Conservation (phyloP, 73 alveolate species). For the Paramecium caudatum region DNA sequence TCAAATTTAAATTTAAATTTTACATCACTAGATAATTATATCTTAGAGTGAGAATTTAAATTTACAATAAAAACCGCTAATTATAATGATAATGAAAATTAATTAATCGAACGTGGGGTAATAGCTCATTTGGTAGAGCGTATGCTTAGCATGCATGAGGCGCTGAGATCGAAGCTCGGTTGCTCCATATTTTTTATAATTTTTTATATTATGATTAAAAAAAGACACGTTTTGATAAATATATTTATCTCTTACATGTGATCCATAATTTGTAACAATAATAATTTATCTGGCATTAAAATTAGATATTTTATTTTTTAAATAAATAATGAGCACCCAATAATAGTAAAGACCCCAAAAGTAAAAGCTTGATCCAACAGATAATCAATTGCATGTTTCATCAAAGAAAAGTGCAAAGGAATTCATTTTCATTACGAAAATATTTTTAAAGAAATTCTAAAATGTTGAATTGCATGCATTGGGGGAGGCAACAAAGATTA, state of each 20-base stretch:
- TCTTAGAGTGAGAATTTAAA: no score
- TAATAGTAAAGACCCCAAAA: slow-evolving; percentile 18
- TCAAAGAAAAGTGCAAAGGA: slow-evolving; percentile 57
- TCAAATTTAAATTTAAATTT: no score
- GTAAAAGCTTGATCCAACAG: slow-evolving; percentile 52
- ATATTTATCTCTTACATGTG: no score
- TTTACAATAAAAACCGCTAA: no score
- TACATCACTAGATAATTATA: no score
- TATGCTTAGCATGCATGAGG: slow-evolving; percentile 74
- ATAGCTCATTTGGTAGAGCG: slow-evolving; percentile 74
- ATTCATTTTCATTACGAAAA: slow-evolving; percentile 62
- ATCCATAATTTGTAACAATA: background rate
- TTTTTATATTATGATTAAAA: background rate
- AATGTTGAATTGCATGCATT: slow-evolving; percentile 62
- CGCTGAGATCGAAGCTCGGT: slow-evolving; percentile 75
- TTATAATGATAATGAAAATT: background rate
- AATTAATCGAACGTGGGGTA: slow-evolving; percentile 46
- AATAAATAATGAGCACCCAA: slow-evolving; percentile 48
- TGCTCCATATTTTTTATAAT: slow-evolving; percentile 64
- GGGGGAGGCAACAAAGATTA: slow-evolving; percentile 60
- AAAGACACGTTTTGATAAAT: slow-evolving; percentile 3
- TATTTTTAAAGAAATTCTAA: slow-evolving; percentile 61
- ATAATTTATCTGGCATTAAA: background rate
- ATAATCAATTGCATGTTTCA: slow-evolving; percentile 47
- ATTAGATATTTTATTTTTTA: slow-evolving; percentile 61